Evolutionary conservation across 129 eudicot genomes (phyloP), one percentile per base, ranked within the genome.

Genomic region (Escallonia rubra): DNA sequence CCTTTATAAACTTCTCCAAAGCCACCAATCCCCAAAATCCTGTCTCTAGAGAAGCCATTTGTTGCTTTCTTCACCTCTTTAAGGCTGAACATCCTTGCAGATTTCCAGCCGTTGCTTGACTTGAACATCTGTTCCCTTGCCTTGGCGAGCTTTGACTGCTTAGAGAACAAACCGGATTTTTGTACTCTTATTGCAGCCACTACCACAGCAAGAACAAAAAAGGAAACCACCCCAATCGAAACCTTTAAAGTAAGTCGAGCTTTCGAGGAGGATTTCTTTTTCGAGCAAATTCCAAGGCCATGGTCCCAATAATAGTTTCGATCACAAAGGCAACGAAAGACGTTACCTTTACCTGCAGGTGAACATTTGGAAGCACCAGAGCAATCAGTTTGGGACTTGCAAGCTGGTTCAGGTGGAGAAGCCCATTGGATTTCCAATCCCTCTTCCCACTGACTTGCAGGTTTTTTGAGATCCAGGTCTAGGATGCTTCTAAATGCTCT

Each of bases 341-440:
- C 15, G 34, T 81, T 81, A 63, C 61, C 54, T 75, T 70, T 61
- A 41, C 51, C 48, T 11, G 75, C 52, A 43, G 80, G 72, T 40
- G 73, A 76, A 79, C 91, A 85, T 48, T 78, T 81, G 63, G 87
- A 85, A 67, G 80, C 60, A 16, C 66, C 71, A 49, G 77, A 42
- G 72, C 91, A 85, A 63, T 85, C 87, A n/a, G 8, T 13, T 66
- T 79, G 85, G 38, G 78, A 61, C 16, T 72, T 73, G 61, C 91
- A 85, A 51, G 63, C 54, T 5, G 85, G 87, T 61, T 79, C 91
- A 0, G 74, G 80, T 41, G 85, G 91, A 13, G 85, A 71, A 42
- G 81, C 74, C 91, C 91, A 85, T 45, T 85, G 85, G 60, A 85
- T 76, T 65, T 85, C 91, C 23, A 85, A 46, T 34, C 91, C 87